Evolutionary conservation across 2,329 filamentous ascomycete genomes (phyloP).

Genomic region (Colletotrichum sp.): DNA sequence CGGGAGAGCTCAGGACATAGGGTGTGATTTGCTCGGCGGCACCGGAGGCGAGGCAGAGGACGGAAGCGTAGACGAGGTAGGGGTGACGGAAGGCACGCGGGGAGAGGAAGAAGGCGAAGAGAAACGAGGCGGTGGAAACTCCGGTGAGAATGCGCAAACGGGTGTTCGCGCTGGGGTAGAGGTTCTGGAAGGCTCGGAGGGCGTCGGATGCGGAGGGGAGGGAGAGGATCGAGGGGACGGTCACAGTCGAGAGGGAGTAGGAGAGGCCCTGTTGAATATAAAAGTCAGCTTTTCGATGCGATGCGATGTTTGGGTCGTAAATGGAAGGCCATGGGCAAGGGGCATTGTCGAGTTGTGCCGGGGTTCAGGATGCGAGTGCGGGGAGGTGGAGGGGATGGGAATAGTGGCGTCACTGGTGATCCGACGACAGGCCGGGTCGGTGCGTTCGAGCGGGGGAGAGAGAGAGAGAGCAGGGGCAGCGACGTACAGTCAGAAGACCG

Average conservation of each 20-base stretch:
- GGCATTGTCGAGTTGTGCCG: background rate
- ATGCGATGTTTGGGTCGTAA: background rate
- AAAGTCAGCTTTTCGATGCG: constrained; percentile 1
- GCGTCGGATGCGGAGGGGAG: constrained; percentile 79
- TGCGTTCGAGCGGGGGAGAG: background rate
- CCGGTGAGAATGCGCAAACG: constrained; percentile 72
- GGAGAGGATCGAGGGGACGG: constrained; percentile 79
- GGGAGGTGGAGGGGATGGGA: constrained; percentile 8
- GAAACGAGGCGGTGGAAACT: constrained; percentile 73
- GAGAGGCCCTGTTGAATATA: constrained; percentile 73
- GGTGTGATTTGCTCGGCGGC: constrained; percentile 56
- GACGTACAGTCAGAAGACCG: constrained; percentile 82
- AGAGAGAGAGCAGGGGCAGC: background rate
- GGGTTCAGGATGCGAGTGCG: background rate
- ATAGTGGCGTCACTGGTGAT: constrained; percentile 18
- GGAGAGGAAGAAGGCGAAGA: constrained; percentile 79
- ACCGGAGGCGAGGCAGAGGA: constrained; percentile 69
- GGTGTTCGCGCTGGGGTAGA: constrained; percentile 66
- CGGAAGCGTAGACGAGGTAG: constrained; percentile 85
- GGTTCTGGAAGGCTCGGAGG: constrained; percentile 71
- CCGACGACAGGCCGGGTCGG: background rate
- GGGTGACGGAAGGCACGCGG: constrained; percentile 80
- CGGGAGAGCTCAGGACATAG: constrained; percentile 37
- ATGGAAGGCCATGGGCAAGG: background rate
- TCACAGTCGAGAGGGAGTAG: constrained; percentile 79